Evolutionary conservation across 768 basidiomycete genomes (phyloP).

Genomic region (Pulveroboletus frians): DNA sequence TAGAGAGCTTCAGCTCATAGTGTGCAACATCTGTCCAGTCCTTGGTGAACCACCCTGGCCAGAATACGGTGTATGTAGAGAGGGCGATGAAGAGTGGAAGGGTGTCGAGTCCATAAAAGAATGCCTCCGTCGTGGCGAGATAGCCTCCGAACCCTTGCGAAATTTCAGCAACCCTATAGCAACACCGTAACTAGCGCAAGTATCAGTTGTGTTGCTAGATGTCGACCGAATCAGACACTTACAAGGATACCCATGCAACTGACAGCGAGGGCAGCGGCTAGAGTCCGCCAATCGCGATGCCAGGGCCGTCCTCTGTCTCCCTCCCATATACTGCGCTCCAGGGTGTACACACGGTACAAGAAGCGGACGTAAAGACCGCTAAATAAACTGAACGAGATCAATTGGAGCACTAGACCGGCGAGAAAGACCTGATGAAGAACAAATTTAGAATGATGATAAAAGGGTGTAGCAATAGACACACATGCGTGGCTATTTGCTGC

Average conservation of each 20-base stretch:
- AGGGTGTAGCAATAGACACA: conserved; percentile 19
- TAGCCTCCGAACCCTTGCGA: conserved; percentile 58
- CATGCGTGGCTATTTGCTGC: conserved; percentile 33
- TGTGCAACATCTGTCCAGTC: not conserved
- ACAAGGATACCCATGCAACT: conserved; percentile 65
- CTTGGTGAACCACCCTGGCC: conserved; percentile 56
- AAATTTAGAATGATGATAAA: conserved; percentile 28
- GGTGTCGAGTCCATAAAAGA: conserved; percentile 65
- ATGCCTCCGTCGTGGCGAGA: conserved; percentile 52
- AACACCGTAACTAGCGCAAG: conserved; percentile 50
- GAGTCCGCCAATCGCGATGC: conserved; percentile 54
- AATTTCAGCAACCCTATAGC: conserved; percentile 56
- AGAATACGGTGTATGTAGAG: conserved; percentile 50
- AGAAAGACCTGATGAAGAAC: conserved; percentile 50
- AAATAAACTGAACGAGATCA: conserved; percentile 50
- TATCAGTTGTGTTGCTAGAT: not conserved
- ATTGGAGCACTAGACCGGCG: conserved; percentile 51
- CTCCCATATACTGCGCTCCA: conserved; percentile 33
- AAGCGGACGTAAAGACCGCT: conserved; percentile 43
- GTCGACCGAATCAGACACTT: conserved; percentile 16
- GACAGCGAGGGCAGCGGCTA: conserved; percentile 45
- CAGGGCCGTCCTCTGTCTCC: conserved; percentile 36
- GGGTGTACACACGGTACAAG: conserved; percentile 42
- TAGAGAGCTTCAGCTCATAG: conserved; percentile 16
- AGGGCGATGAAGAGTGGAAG: conserved; percentile 62